A percentile compares a stretch with the other conserved stretches of the same genome.
These are phyloP conservation scores for Soucietia sequanensis DNA, from an alignment of 805 yeast species.

Conservation along the genomic window DNA sequence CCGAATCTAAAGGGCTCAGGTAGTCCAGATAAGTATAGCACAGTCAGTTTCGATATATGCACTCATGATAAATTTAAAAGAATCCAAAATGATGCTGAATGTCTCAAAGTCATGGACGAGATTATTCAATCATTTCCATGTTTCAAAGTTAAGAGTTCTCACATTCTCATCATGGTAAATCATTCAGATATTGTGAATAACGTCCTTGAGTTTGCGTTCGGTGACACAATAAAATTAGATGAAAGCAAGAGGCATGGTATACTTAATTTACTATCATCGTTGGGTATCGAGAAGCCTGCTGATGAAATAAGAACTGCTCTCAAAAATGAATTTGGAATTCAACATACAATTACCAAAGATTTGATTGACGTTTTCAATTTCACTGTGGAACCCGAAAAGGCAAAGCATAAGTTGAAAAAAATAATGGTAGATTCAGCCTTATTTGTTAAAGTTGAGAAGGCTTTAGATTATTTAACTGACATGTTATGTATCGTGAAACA, in stretches of 20 bases:
- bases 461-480: constrained; percentile 58
- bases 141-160: constrained; percentile 47
- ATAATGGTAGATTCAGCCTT: constrained; percentile 74
- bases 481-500: constrained; percentile 54
- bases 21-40: constrained; percentile 75
- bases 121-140: constrained; percentile 65
- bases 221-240: constrained; percentile 68
- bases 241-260: constrained; percentile 59
- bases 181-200: constrained; percentile 79
- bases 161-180: constrained; percentile 63
- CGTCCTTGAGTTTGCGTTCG: constrained; percentile 63
- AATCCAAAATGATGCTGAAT: constrained; percentile 80
- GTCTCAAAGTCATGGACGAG: constrained; percentile 79
- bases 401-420: constrained; percentile 60
- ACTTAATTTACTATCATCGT: constrained; percentile 68
- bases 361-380: constrained; percentile 75
- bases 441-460: constrained; percentile 57
- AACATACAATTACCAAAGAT: constrained; percentile 77
- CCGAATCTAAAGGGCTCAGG: constrained; percentile 54
- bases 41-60: constrained; percentile 83
- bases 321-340: constrained; percentile 61
- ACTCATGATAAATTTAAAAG: constrained; percentile 45
- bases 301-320: constrained; percentile 50
- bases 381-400: constrained; percentile 62
- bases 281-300: constrained; percentile 66